phyloP scores from a whole-genome alignment of 108 stramenopile species.

The Bacterosira constricta region DNA sequence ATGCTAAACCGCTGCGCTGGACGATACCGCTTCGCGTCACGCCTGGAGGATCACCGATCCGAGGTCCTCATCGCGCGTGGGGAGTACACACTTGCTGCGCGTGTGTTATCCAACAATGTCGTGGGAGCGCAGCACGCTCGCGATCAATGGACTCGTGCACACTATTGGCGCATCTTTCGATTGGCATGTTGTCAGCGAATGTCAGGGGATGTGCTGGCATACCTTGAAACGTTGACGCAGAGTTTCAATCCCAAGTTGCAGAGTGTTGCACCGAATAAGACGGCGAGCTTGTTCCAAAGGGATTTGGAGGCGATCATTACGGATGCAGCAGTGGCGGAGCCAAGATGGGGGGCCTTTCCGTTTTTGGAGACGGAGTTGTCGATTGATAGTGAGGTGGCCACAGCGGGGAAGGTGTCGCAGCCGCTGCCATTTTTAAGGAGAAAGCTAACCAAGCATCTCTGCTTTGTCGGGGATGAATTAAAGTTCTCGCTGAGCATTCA shows the following conservation, averaged over 20 bases:
- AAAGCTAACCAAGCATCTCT: constrained; percentile 57
- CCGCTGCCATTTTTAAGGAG: constrained; percentile 57
- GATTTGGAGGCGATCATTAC: constrained; percentile 72
- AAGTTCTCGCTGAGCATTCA: constrained; percentile 47
- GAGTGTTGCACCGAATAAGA: constrained; percentile 59
- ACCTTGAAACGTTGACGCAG: constrained; percentile 73
- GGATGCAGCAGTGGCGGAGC: constrained; percentile 50
- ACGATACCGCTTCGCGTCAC: constrained; percentile 60
- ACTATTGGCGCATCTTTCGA: constrained; percentile 81
- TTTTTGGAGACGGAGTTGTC: constrained; percentile 64
- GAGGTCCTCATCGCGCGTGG: constrained; percentile 66
- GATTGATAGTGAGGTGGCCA: constrained; percentile 40
- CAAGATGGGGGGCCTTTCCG: constrained; percentile 58
- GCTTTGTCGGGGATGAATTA: constrained; percentile 66
- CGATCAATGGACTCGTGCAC: constrained; percentile 77
- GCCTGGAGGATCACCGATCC: constrained; percentile 65
- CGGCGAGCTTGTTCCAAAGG: constrained; percentile 55
- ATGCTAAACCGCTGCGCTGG: constrained; percentile 52
- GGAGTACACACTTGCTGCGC: constrained; percentile 56
- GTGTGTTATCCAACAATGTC: constrained; percentile 55
- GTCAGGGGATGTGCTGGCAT: constrained; percentile 56
- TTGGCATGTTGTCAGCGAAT: constrained; percentile 78
- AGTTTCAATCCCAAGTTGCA: constrained; percentile 69
- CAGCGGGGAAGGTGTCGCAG: constrained; percentile 35
- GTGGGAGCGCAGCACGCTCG: constrained; percentile 55